A percentile compares a stretch with the other conserved stretches of the same genome.
These are phyloP conservation scores for Penicillium taxi DNA, from an alignment of 495 filamentous ascomycete species.

Conservation along the genomic window DNA sequence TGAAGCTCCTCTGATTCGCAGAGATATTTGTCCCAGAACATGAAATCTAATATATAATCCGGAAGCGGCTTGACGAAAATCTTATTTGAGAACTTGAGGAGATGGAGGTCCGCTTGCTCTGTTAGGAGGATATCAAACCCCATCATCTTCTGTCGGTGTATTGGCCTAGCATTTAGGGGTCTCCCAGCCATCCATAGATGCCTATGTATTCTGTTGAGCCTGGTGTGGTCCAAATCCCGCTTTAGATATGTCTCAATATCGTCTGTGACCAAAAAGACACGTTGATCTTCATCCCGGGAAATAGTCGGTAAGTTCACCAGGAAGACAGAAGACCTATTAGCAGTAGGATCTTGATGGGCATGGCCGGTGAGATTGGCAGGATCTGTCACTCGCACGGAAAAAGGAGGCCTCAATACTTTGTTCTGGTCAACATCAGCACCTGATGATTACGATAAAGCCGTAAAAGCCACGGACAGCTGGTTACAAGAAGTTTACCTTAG, in stretches of 20 bases:
- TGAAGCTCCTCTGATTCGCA: slow-evolving; percentile 5
- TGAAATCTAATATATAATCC: slow-evolving; percentile 2
- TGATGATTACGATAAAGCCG: neutral
- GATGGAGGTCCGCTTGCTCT: slow-evolving; percentile 9
- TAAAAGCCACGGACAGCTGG: neutral
- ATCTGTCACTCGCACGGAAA: slow-evolving; percentile 1
- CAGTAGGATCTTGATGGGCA: slow-evolving; percentile 3
- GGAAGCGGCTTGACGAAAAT: slow-evolving; percentile 8
- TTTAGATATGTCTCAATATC: slow-evolving; percentile 6
- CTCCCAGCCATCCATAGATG: slow-evolving; percentile 8
- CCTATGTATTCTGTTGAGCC: slow-evolving; percentile 7
- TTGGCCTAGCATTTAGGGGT: slow-evolving; percentile 7
- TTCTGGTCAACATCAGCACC: slow-evolving; percentile 2
- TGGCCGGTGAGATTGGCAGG: slow-evolving; percentile 1
- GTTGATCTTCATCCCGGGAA: slow-evolving; percentile 5
- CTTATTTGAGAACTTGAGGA: slow-evolving; percentile 6
- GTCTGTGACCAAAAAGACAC: slow-evolving; percentile 8
- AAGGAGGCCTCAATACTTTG: slow-evolving; percentile 4
- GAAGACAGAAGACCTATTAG: slow-evolving; percentile 4
- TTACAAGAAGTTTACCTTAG: slow-evolving; percentile 1
- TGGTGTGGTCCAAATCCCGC: slow-evolving; percentile 6
- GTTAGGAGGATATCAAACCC: slow-evolving; percentile 6
- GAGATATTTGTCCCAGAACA: slow-evolving; percentile 8
- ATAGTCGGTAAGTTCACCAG: slow-evolving; percentile 7
- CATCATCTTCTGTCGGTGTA: slow-evolving; percentile 9